Evolutionary conservation across 23 red algal species (phyloP), one percentile per base, ranked within the genome.

Genomic region (Chondrus crispus): DNA sequence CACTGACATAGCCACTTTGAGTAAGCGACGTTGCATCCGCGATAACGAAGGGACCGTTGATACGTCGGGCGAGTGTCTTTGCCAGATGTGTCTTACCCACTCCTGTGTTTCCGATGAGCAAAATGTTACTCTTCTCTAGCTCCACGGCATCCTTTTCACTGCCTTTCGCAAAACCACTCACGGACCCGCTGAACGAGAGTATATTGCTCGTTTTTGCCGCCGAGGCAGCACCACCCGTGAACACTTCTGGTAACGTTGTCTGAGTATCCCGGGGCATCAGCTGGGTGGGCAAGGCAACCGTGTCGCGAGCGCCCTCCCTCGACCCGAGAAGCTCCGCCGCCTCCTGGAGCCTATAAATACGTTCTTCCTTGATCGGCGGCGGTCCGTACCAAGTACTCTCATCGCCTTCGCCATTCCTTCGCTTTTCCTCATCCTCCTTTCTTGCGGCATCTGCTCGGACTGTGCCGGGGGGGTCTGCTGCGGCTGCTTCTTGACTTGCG

Each of bases 1-100:
- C 92, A 20, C 96, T 93, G 45, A 98, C 96, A 53, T 98, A 98
- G 52, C 96, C 96, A 24, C 87, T 90, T 72, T 95, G 87, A 8
- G 96, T 98, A 46, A 98, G 89, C 7, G 96, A 82, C 5, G 96
- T 98, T 9, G 96, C 96, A 51, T 98, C 96, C 11, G 90, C 96
- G 3, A 98, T 95, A 14, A 87, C 87, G 69, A 98, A 95, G 2
- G 96, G 96, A 18, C 95, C 96, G 32, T 92, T 80, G 28, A 93
- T 80, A 18, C 85, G 39, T 11, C 96, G 87, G 28, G 96, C 96
- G 30, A 98, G 69, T 12, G 89, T 92, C 78, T 94, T 81, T 28
- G 96, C 96, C n/a, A 98, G 77, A 74, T 93, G 93, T 2, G 96
- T 98, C 80, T 98, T 98, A 26, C 96, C 96, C 14, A 84, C 86